These are phyloP conservation scores for Triticum urartu DNA, from an alignment of 176 grass and related monocot species.

Conservation along the genomic window DNA sequence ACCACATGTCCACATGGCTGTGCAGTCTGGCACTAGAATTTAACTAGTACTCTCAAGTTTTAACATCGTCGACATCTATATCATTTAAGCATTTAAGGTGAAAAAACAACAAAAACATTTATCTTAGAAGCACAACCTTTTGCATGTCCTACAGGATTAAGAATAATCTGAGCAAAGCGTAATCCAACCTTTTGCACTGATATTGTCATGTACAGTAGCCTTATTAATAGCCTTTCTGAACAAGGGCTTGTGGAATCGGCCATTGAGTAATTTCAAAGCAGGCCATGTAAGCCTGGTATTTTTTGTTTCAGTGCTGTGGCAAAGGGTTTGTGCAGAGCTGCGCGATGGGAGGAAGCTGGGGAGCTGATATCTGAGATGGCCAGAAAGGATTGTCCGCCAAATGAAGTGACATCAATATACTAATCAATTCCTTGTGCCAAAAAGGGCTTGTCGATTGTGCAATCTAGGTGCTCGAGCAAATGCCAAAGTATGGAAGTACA, in stretches of 20 bases:
- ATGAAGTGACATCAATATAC: slow-evolving; percentile 51
- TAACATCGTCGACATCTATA: no score
- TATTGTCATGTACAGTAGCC: slow-evolving; percentile 47
- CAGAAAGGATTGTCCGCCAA: slow-evolving; percentile 34
- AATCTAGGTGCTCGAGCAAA: slow-evolving; percentile 42
- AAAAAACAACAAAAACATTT: no score
- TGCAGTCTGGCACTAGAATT: no score
- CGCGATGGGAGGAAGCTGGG: slow-evolving; percentile 37
- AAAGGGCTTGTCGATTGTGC: slow-evolving; percentile 38
- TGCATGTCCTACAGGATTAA: slow-evolving; percentile 16
- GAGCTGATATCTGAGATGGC: slow-evolving; percentile 41
- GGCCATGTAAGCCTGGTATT: slow-evolving; percentile 44
- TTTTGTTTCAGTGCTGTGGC: slow-evolving; percentile 41
- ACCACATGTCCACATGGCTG: no score
- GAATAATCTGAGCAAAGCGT: slow-evolving; percentile 24
- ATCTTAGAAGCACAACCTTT: no score
- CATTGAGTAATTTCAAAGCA: slow-evolving; percentile 40
- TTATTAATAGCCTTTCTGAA: slow-evolving; percentile 53
- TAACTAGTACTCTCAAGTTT: no score
- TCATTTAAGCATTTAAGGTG: no score
- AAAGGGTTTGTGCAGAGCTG: slow-evolving; percentile 40
- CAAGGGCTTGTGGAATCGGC: slow-evolving; percentile 40
- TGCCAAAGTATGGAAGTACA: slow-evolving; percentile 31
- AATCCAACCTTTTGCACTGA: slow-evolving; percentile 9
- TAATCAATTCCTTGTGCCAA: slow-evolving; percentile 43